A percentile compares a stretch with the other conserved stretches of the same genome.
phyloP scores from a whole-genome alignment of 1,284 basidiomycete species.

The Pterula multifida region DNA sequence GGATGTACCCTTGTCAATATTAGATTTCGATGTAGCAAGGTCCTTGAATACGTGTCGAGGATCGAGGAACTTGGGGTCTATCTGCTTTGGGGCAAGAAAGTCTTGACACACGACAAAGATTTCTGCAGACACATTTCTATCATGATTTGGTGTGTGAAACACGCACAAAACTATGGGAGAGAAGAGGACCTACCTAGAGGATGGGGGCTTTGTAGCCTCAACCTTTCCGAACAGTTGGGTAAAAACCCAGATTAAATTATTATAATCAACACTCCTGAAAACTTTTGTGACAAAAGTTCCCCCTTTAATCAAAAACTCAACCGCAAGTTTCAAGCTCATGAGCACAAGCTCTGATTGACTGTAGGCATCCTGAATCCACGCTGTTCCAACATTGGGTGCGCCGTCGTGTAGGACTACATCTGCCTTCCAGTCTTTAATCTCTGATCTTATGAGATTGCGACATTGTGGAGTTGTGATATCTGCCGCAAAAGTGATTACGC shows the following conservation, averaged over 20 bases:
- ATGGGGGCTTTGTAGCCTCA: constrained; percentile 97
- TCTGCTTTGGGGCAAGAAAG: constrained; percentile 89
- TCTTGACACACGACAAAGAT: constrained; percentile 98
- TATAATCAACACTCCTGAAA: constrained; percentile 98
- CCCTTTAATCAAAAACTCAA: constrained; percentile 90
- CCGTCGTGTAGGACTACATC: constrained; percentile 99
- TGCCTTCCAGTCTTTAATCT: constrained; percentile 99
- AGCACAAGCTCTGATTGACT: constrained; percentile 95
- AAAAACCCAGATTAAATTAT: constrained; percentile 98
- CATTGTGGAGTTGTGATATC: constrained; percentile 95
- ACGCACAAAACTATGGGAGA: background rate
- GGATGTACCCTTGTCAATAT: constrained; percentile 35
- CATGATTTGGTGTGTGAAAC: constrained; percentile 7
- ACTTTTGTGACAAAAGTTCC: constrained; percentile 98
- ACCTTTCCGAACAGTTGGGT: constrained; percentile 93
- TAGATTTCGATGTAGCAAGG: constrained; percentile 38
- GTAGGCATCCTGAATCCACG: constrained; percentile 99
- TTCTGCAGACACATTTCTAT: constrained; percentile 96
- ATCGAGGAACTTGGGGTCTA: constrained; percentile 98
- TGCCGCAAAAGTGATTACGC: constrained; percentile 84
- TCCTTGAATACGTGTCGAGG: constrained; percentile 98
- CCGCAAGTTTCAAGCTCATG: constrained; percentile 92
- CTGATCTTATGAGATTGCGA: constrained; percentile 75
- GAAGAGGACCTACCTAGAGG: constrained; percentile 60
- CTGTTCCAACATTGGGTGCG: constrained; percentile 98